Conservation (phyloP, 1,284 basidiomycete genomes). For the Waitea zeae region DNA sequence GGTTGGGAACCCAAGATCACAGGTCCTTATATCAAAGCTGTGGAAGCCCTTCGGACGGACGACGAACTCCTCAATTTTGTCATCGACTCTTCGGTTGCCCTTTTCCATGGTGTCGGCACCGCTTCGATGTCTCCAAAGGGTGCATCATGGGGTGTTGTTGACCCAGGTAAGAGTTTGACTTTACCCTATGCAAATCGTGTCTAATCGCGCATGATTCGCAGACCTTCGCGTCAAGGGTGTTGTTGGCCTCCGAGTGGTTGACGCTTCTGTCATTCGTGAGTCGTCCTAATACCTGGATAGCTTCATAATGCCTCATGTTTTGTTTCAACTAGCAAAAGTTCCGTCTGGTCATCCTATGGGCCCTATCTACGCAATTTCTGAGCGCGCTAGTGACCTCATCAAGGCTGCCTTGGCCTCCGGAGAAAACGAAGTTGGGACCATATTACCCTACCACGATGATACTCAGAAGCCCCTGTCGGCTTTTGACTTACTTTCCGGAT, state of each 20-base stretch:
- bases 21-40: conserved; percentile 2
- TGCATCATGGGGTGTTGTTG: conserved; percentile 9
- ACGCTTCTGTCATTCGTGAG: conserved; percentile 13
- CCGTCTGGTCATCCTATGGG: conserved; percentile 13
- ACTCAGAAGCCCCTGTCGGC: no score
- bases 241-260: conserved; percentile 12
- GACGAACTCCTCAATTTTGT: conserved; percentile 6
- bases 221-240: conserved; percentile 12
- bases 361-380: conserved; percentile 25
- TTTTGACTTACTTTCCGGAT: no score
- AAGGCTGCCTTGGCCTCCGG: no score
- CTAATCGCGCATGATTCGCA: no score
- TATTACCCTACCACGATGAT: no score
- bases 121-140: conserved; percentile 10
- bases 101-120: conserved; percentile 11
- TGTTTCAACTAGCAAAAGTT: conserved; percentile 4
- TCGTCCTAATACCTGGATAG: not conserved
- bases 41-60: conserved; percentile 7
- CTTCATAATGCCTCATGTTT: not conserved
- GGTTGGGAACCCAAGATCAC: conserved; percentile 6
- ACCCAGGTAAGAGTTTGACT: no score
- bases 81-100: conserved; percentile 5
- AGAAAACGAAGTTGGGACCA: no score
- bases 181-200: no score
- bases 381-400: not conserved